These are phyloP conservation scores for Ricinus communis DNA, from an alignment of 345 rosid species.

Conservation along the genomic window DNA sequence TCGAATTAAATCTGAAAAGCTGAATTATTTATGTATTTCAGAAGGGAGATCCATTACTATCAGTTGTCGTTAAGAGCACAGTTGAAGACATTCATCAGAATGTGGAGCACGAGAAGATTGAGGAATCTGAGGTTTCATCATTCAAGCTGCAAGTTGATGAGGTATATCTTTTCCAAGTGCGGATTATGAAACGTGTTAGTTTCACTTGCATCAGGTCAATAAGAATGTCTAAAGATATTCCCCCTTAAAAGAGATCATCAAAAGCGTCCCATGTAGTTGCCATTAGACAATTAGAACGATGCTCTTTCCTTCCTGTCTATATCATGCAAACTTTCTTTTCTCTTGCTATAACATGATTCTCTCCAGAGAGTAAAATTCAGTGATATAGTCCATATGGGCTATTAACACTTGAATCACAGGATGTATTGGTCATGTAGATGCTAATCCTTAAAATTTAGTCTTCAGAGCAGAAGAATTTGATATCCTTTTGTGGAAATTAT, in stretches of 20 bases:
- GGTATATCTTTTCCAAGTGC: slow-evolving; percentile 38
- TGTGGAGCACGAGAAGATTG: slow-evolving; percentile 30
- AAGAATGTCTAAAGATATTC: neutral
- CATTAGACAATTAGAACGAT: neutral
- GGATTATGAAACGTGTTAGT: neutral
- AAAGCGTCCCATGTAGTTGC: neutral
- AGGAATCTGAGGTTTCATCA: slow-evolving; percentile 36
- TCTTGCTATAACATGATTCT: neutral
- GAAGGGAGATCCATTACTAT: slow-evolving; percentile 28
- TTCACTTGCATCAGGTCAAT: neutral
- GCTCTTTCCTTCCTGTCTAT: neutral
- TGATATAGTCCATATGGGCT: neutral
- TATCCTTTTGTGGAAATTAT: neutral
- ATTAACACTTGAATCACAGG: neutral
- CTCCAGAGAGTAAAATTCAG: neutral
- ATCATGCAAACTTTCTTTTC: neutral
- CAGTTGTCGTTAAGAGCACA: slow-evolving; percentile 28
- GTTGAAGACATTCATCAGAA: slow-evolving; percentile 24
- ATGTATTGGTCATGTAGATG: neutral
- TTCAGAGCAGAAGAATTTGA: neutral
- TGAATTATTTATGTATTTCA: slow-evolving; percentile 27
- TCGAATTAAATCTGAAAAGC: slow-evolving; percentile 20
- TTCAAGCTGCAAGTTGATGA: slow-evolving; percentile 42
- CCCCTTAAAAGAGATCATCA: neutral
- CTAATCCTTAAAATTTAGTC: neutral